A percentile compares a stretch with the other conserved stretches of the same genome.
These are phyloP conservation scores for Zizania palustris DNA, from an alignment of 202 grass and related monocot genomes.

Conservation along the genomic window DNA sequence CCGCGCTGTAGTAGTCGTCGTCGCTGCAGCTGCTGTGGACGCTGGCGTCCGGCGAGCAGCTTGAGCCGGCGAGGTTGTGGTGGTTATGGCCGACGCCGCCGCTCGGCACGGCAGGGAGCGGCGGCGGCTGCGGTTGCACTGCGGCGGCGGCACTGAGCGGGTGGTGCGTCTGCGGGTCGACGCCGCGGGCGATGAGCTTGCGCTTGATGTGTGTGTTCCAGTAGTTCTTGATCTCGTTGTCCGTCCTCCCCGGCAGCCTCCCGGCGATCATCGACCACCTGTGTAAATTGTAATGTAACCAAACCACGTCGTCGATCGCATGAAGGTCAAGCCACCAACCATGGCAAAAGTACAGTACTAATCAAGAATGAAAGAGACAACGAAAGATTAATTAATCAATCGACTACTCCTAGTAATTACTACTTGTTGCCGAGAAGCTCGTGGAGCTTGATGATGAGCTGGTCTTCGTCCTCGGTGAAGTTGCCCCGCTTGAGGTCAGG, in stretches of 20 bases:
- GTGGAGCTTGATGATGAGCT: conserved; percentile 82
- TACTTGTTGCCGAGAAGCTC: conserved; percentile 80
- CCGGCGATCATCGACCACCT: conserved; percentile 92
- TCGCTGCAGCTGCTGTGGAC: conserved; percentile 37
- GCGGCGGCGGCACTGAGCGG: conserved; percentile 29
- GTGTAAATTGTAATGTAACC: background rate
- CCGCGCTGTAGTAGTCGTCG: conserved; percentile 1
- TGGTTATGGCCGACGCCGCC: background rate
- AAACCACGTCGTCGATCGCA: too few relatives aligned
- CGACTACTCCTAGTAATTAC: conserved; percentile 29
- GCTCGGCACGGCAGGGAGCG: background rate
- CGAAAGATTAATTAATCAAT: background rate
- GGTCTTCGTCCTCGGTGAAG: conserved; percentile 74
- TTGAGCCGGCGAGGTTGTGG: background rate
- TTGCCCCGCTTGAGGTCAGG: conserved; percentile 88
- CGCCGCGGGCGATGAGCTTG: conserved; percentile 67
- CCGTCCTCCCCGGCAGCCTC: conserved; percentile 72
- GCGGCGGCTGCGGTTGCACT: conserved; percentile 1
- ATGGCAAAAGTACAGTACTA: background rate
- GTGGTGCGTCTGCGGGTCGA: conserved; percentile 81
- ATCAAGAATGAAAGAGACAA: background rate
- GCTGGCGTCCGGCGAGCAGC: conserved; percentile 42
- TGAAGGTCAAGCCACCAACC: too few relatives aligned
- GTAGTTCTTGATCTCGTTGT: conserved; percentile 99
- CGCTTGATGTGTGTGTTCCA: conserved; percentile 98